Conservation (phyloP, 2,329 filamentous ascomycete species). For the Mollisiaceae sp. region DNA sequence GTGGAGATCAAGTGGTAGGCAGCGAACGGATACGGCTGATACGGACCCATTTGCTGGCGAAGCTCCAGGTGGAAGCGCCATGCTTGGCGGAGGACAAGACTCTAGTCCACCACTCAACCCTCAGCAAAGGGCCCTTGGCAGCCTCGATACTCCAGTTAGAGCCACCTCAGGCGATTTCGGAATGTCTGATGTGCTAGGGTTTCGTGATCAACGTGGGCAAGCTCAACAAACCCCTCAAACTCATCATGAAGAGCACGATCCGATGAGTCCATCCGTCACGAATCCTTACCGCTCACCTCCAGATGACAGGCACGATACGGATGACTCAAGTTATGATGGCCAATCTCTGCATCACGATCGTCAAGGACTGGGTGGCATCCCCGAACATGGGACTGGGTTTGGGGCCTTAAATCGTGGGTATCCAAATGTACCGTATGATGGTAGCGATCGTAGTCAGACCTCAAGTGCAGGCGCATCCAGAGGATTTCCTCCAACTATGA, state of each 20-base stretch:
- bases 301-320: conserved; percentile 65
- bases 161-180: conserved; percentile 60
- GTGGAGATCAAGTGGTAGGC: conserved; percentile 58
- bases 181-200: conserved; percentile 63
- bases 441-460: conserved; percentile 89
- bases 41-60: conserved; percentile 78
- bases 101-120: conserved; percentile 57
- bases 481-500: conserved; percentile 65
- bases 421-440: conserved; percentile 53
- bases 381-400: conserved; percentile 58
- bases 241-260: conserved; percentile 63
- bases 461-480: conserved; percentile 81
- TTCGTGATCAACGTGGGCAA: conserved; percentile 54
- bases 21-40: conserved; percentile 75
- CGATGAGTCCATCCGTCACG: conserved; percentile 89
- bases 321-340: conserved; percentile 46
- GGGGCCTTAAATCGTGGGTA: conserved; percentile 60
- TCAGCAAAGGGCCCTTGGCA: conserved; percentile 48
- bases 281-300: conserved; percentile 95
- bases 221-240: conserved; percentile 45
- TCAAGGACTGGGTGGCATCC: conserved; percentile 57
- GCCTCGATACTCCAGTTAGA: conserved; percentile 50
- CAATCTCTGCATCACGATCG: conserved; percentile 50
- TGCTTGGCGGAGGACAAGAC: conserved; percentile 77
- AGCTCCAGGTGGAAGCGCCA: conserved; percentile 69